phyloP scores from a whole-genome alignment of 257 asterid species.

The Dorcoceras hygrometricum region DNA sequence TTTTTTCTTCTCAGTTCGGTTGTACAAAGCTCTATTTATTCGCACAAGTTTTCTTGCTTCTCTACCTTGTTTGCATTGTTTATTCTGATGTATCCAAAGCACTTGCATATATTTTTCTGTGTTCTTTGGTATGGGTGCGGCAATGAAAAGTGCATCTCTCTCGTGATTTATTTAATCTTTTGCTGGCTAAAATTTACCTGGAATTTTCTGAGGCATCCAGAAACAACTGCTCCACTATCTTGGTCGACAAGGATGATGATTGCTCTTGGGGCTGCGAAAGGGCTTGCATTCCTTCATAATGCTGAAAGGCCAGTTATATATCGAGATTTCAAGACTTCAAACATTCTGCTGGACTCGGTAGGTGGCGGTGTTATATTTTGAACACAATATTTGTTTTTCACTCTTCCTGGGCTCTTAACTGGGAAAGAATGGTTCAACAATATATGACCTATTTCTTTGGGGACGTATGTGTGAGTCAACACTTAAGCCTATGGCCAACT shows the following conservation, averaged over 20 bases:
- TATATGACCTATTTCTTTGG: slow-evolving; percentile 20
- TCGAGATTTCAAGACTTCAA: slow-evolving; percentile 97
- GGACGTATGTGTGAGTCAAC: slow-evolving; percentile 11
- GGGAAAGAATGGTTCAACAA: not conserved
- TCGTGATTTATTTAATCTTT: slow-evolving; percentile 16
- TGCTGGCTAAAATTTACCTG: slow-evolving; percentile 49
- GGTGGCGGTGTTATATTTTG: slow-evolving; percentile 30
- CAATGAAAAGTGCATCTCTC: slow-evolving; percentile 9
- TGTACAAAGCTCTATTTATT: not conserved
- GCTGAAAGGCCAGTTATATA: slow-evolving; percentile 98
- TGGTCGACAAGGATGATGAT: slow-evolving; percentile 98
- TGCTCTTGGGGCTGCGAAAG: slow-evolving; percentile 99
- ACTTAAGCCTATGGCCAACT: slow-evolving; percentile 3
- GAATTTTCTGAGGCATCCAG: slow-evolving; percentile 72
- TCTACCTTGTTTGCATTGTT: slow-evolving; percentile 8
- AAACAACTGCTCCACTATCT: slow-evolving; percentile 75
- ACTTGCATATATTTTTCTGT: slow-evolving; percentile 8
- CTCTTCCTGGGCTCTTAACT: not conserved
- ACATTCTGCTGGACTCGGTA: slow-evolving; percentile 90
- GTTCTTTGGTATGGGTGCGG: slow-evolving; percentile 3
- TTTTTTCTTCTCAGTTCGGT: not conserved
- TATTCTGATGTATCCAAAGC: not conserved
- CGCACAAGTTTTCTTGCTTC: not conserved
- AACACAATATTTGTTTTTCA: too few species aligned
- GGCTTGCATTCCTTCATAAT: slow-evolving; percentile 97